phyloP scores from a whole-genome alignment of 164 flowering plant species.

The Platanus orientalis region DNA sequence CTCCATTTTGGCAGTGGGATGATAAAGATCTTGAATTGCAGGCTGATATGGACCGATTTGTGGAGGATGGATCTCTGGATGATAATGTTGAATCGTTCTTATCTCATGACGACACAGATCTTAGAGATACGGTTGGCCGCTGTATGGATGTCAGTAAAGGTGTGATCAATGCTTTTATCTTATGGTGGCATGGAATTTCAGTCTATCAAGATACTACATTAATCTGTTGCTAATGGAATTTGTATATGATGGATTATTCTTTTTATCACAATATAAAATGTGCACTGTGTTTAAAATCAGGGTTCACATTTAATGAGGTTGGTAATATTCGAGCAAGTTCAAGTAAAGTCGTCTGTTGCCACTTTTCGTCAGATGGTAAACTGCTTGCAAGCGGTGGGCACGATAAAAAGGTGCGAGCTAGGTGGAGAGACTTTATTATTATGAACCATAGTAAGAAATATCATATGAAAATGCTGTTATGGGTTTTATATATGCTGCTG shows the following conservation, averaged over 20 bases:
- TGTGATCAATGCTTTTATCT: constrained; percentile 10
- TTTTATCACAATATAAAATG: too few relatives aligned
- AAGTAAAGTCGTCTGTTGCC: constrained; percentile 81
- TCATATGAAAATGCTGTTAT: too few relatives aligned
- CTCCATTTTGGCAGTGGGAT: constrained; percentile 75
- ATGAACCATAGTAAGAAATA: too few relatives aligned
- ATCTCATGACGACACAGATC: constrained; percentile 84
- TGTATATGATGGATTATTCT: background rate
- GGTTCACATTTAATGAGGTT: constrained; percentile 74
- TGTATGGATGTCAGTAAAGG: constrained; percentile 87
- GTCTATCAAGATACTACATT: too few relatives aligned
- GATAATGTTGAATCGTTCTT: constrained; percentile 96
- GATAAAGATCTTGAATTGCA: constrained; percentile 78
- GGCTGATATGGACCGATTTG: constrained; percentile 88
- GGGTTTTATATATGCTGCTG: too few relatives aligned
- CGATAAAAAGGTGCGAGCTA: constrained; percentile 58
- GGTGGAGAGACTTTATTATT: too few relatives aligned
- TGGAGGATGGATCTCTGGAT: constrained; percentile 85
- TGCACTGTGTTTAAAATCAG: constrained; percentile 43
- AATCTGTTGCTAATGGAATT: constrained; percentile 2
- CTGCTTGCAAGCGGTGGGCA: constrained; percentile 95
- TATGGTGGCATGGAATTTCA: background rate
- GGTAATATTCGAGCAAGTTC: constrained; percentile 62
- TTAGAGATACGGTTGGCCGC: constrained; percentile 74
- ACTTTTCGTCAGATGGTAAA: constrained; percentile 96